Base-by-base conservation (phyloP, 768 basidiomycete genomes). In the Solioccasus polychromus region DNA sequence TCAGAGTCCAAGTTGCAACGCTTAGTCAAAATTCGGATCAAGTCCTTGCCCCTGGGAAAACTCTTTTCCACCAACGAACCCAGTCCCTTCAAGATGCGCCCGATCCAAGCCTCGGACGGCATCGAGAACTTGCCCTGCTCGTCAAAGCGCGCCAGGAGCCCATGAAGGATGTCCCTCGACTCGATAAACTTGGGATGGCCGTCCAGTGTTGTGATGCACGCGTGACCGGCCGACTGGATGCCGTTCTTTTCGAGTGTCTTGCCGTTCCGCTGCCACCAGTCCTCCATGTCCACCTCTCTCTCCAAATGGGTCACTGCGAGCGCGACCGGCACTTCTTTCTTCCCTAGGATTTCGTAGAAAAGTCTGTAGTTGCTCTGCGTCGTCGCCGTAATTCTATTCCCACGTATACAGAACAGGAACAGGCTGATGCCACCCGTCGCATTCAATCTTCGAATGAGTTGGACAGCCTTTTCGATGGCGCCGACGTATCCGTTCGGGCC, bases 281-380 rank as follows among this genome's bases (percentile, higher is more conserved):
- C 55, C 39, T 68, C 68, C 66, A 68, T 68, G 24, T 57, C 45
- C 2, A 15, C 18, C 18, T 68, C 60, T 17, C 62, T 42, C 48
- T 72, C 72, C 18, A 74, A 58, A 20, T 73, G 69, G 0, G 69
- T 74, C 24, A 75, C 57, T 1, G 64, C 69, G 7, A 75, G 45
- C 8, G 69, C 59, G 18, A 68, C 62, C 0, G 73, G 72, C 7
- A 75, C 74, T 14, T 63, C 47, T 12, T 60, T 53, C 30, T 64
- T 58, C 15, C 66, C 63, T 0, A 68, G 47, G 3, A 59, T 45
- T 12, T 59, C 59, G 43, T 59, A 59, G 18, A 59, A 59, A 32
- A 61, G 35, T 2, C 55, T 25, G 10, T 60, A 61, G 34, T 59
- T 59, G 51, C 58, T 58, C 37, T 60, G 58, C 1, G 52, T 46